These are phyloP conservation scores for Fallopia convolvulus DNA, from an alignment of 148 eudicot species.

Conservation along the genomic window DNA sequence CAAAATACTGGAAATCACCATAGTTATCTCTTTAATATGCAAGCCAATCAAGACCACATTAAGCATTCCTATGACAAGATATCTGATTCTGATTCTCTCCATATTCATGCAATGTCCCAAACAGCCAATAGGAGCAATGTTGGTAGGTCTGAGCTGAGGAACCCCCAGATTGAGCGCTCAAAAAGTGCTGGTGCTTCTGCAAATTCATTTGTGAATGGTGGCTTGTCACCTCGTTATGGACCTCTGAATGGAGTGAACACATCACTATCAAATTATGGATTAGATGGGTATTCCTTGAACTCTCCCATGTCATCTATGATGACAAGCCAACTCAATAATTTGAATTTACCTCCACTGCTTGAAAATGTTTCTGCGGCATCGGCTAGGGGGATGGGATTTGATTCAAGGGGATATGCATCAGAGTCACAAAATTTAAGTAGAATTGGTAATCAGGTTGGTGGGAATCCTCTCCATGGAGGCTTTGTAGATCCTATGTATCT, in stretches of 20 bases:
- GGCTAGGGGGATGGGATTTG: constrained; percentile 56
- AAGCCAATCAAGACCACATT: constrained; percentile 37
- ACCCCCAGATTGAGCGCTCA: constrained; percentile 40
- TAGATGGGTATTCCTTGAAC: constrained; percentile 59
- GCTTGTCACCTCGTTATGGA: constrained; percentile 46
- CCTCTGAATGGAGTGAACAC: constrained; percentile 51
- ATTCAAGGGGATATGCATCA: constrained; percentile 41
- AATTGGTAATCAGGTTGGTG: constrained; percentile 48
- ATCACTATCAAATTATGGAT: constrained; percentile 50
- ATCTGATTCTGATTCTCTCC: constrained; percentile 41
- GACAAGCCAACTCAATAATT: constrained; percentile 49
- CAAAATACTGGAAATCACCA: constrained; percentile 42
- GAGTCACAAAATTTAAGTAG: constrained; percentile 43
- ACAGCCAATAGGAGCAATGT: constrained; percentile 30
- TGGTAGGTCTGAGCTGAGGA: constrained; percentile 35
- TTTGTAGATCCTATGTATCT: constrained; percentile 74
- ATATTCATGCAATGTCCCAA: constrained; percentile 33
- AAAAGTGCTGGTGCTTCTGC: constrained; percentile 35
- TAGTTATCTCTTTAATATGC: constrained; percentile 43
- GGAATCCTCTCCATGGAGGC: constrained; percentile 43
- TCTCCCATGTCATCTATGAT: constrained; percentile 52
- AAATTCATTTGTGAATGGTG: constrained; percentile 45
- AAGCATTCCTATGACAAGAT: constrained; percentile 41
- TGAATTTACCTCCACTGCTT: constrained; percentile 64
- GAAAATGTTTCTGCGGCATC: constrained; percentile 80